Base-by-base conservation (phyloP, 768 basidiomycete genomes). In the Xerocomellus dryophilus region DNA sequence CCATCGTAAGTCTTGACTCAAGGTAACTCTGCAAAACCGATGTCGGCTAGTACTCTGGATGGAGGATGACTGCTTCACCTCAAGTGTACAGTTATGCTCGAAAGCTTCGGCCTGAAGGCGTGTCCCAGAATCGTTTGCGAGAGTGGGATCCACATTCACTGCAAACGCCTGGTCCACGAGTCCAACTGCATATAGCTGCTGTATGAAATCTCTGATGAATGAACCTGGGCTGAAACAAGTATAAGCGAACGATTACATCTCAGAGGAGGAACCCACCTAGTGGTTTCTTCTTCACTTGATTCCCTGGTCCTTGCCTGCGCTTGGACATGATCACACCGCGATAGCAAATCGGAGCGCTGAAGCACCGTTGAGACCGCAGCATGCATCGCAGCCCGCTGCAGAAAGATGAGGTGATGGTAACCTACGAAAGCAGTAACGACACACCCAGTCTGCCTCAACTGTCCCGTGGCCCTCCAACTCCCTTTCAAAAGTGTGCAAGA, bases 21-120 rank as follows among this genome's bases (percentile, higher is more conserved):
- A 90, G 64, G 61, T 83, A 85, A 44, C 50, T 53, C 58, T 69
- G 53, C 21, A 53, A 46, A 43, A 23, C 34, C 9, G 40, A 39
- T 44, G 47, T 62, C 23, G 20, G 59, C n/a, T 36, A 47, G 56
- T 29, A 40, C 32, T 29, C 31, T 21, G 18, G 10, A 21, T 8
- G 15, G 2, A 47, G 2, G 18, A 31, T 4, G 23, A 17, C 7
- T 15, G 4, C 54, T 73, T 65, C 52, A 86, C 89, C 64, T 81
- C 79, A 6, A 88, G 68, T 31, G 86, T 82, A 21, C 73, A 60
- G n/a, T 81, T 79, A 51, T 73, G 72, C 55, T 88, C 88, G 44
- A 80, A 78, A 7, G 84, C 80, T 62, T 90, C 88, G 1, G 74
- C 61, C 41, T 76, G 73, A 54, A 88, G 70, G 43, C 80, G 79